Evolutionary conservation across 108 stramenopile genomes (phyloP), one percentile per base, ranked within the genome.

Genomic region (Nitzschia palea): DNA sequence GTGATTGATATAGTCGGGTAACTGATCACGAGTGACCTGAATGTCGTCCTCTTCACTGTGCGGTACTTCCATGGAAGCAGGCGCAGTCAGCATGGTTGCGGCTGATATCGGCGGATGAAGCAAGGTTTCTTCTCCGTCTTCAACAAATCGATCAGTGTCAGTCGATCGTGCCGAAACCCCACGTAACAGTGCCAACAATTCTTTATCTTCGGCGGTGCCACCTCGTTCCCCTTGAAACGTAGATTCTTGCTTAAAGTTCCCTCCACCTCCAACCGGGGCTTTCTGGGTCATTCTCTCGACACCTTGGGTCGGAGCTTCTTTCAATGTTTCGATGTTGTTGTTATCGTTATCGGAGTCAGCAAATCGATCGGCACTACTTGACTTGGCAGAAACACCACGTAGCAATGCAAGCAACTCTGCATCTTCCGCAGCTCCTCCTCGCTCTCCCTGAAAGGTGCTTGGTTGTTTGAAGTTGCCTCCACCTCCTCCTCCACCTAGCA

Each of bases 141-240:
- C 20, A 9, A 25, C 54, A 60, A 86, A 84, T 20, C 85, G 79
- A 80, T 70, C 67, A 1, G 74, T 67, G 53, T 82, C 50, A 22
- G 68, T 36, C 10, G 83, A 76, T 42, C 80, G 83, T 18, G 69
- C 72, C 20, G 92, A 94, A 27, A 94, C 74, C 0, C 74, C 86
- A 44, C 79, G 62, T 31, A 90, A 44, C 51, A 77, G 59, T 0
- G 89, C 88, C 52, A 89, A 54, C 29, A 91, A 48, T 45, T 89
- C 89, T 44, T 86, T 85, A 63, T 94, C 93, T 31, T 94, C 78
- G 15, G 91, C 91, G 50, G 67, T 61, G 2, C 88, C 88, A 15
- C 91, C 91, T 22, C 88, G 80, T 18, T 90, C 84, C 20, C 88
- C 88, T 25, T 47, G 61, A 31, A 90, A 85, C 17, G 85, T 90